Base-by-base conservation (phyloP, 176 grass and related monocot species). In the Oryza nivara region DNA sequence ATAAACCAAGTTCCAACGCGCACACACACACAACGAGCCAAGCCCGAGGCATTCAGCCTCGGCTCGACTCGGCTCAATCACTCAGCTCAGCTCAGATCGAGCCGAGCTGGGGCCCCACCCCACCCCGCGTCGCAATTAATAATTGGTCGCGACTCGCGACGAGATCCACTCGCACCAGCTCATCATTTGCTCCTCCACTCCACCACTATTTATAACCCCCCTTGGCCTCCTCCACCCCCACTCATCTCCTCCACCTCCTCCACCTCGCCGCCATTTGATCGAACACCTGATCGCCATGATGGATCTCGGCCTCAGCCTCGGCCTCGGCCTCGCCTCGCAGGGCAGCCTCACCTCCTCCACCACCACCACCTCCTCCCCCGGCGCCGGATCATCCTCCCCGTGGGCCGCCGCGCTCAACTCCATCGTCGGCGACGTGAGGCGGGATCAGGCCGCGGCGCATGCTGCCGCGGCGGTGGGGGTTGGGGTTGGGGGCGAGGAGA, bases 181-280 rank as follows among this genome's bases (percentile, higher is more conserved):
- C 85, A 92, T 94, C 44, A 92, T 92, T 92, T 8, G 40, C 61
- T 70, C 5, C 28, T 41, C 65, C 66, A 5, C 61, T 70, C 5
- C 28, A 32, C 65, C 66, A 5, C 66, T 92, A 94, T 94, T 92
- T 94, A 94, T 92, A 94, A n/a, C 52, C 89, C 89, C 73, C n/a
- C 47, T 32, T 32, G 60, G 10, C 32, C 26, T 0, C 26, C 70
- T 17, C 83, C 65, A 32, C 69, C 80, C 82, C 40, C 79, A 70
- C 73, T 65, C 46, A 65, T 17, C 15, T 15, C 13, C 72, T 15
- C 34, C 67, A 26, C 35, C 36, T 38, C 36, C 36, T 38, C 36
- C 72, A 75, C 16, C 66, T 81, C 81, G 3, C 14, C 58, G 40
- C 6, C 36, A 38, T 38, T 10, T 58, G 14, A 51, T 58, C 54